Evolutionary conservation across 768 basidiomycete species (phyloP).

Genomic region (Auricularia heimuer): DNA sequence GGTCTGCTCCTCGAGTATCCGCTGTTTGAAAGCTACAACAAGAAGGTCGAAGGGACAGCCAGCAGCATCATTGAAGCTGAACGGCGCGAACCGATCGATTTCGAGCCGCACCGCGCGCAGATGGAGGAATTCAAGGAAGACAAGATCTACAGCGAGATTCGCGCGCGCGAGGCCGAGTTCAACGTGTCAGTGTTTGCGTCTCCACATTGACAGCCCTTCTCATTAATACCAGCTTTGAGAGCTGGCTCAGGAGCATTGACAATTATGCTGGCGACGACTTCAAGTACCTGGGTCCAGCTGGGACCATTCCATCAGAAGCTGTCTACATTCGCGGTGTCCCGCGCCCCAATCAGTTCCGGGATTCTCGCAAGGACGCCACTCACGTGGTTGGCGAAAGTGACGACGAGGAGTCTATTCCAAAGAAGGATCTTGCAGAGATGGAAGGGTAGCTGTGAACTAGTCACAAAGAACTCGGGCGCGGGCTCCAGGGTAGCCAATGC

Average conservation of each 20-base stretch:
- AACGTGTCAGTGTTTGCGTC: conserved; percentile 51
- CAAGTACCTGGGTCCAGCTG: conserved; percentile 65
- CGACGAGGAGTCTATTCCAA: conserved; percentile 25
- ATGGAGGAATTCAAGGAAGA: conserved; percentile 79
- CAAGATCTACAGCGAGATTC: conserved; percentile 81
- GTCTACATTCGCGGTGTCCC: conserved; percentile 49
- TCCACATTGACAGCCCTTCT: background rate
- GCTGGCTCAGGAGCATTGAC: conserved; percentile 74
- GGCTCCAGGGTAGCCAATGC: too few species aligned
- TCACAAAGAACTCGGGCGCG: too few species aligned
- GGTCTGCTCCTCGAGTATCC: conserved; percentile 87
- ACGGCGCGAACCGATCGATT: conserved; percentile 42
- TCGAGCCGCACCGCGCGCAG: conserved; percentile 50
- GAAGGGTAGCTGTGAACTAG: conserved; percentile 26
- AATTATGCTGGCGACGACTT: conserved; percentile 69
- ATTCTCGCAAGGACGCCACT: conserved; percentile 21
- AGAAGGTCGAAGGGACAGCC: conserved; percentile 32
- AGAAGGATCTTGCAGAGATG: conserved; percentile 30
- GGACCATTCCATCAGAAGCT: conserved; percentile 61
- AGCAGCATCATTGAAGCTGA: background rate
- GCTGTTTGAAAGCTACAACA: conserved; percentile 71
- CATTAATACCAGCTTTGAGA: conserved; percentile 52
- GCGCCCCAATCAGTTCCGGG: conserved; percentile 53
- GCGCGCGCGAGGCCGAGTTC: conserved; percentile 67
- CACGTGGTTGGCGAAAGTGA: conserved; percentile 35